Conservation (phyloP, 352 stramenopile species). For the Aphanomyces invadans region DNA sequence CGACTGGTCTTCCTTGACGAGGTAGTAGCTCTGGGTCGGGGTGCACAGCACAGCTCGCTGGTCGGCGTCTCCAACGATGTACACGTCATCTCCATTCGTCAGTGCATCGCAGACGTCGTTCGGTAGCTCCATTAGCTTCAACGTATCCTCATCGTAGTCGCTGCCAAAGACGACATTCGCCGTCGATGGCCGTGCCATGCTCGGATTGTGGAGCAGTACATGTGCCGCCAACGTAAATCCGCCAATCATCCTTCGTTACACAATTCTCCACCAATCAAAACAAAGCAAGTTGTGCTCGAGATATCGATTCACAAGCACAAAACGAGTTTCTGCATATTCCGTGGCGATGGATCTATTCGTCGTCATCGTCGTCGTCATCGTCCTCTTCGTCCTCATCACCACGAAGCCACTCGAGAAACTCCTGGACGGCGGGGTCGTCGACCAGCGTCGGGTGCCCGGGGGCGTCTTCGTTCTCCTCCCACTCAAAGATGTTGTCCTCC, state of each 20-base stretch:
- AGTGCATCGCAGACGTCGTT: conserved; percentile 15
- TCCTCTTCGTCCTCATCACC: conserved; percentile 19
- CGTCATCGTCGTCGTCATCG: conserved; percentile 22
- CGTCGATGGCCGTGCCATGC: not conserved
- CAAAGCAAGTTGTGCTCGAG: too few relatives aligned
- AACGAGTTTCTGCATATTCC: too few relatives aligned
- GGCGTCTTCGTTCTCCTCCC: conserved; percentile 55
- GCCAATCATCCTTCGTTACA: conserved; percentile 1
- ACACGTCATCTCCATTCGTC: conserved; percentile 32
- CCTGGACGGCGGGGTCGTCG: conserved; percentile 67
- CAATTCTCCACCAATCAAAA: not conserved
- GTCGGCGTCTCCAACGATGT: conserved; percentile 48
- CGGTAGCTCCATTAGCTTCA: conserved; percentile 16
- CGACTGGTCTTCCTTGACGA: conserved; percentile 75
- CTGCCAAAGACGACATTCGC: conserved; percentile 1
- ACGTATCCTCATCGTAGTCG: conserved; percentile 15
- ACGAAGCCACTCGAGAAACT: conserved; percentile 56
- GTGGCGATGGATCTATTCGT: too few relatives aligned
- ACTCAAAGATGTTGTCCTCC: conserved; percentile 89
- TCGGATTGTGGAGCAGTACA: not conserved
- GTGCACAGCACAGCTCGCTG: conserved; percentile 69
- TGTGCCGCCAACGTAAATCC: not conserved
- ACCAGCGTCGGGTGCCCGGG: conserved; percentile 48
- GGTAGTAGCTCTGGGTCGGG: conserved; percentile 51
- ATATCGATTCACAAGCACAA: too few relatives aligned